These are phyloP conservation scores for Pichia pseudocactophila DNA, from an alignment of 805 yeast species.

Conservation along the genomic window DNA sequence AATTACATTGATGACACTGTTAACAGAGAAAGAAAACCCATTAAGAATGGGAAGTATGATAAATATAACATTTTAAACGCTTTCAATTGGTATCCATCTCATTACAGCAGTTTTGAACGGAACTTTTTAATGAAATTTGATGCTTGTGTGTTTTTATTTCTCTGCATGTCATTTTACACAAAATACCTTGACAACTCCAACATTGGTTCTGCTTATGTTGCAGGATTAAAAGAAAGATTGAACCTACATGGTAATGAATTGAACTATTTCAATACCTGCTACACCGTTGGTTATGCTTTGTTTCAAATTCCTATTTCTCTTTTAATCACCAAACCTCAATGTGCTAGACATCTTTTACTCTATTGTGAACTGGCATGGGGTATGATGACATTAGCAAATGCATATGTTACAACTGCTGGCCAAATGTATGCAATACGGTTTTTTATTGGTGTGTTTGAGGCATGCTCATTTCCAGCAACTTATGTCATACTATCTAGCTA, in stretches of 20 bases:
- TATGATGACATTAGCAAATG: slow-evolving; percentile 49
- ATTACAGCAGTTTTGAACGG: slow-evolving; percentile 40
- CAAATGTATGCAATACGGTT: slow-evolving; percentile 57
- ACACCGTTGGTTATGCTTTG: slow-evolving; percentile 48
- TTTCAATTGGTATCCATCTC: slow-evolving; percentile 41
- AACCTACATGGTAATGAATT: slow-evolving; percentile 56
- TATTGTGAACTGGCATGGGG: slow-evolving; percentile 63
- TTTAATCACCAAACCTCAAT: slow-evolving; percentile 46
- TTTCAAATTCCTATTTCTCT: slow-evolving; percentile 51
- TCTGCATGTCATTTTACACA: slow-evolving; percentile 59
- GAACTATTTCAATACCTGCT: slow-evolving; percentile 49
- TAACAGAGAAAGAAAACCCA: slow-evolving; percentile 12
- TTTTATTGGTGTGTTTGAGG: slow-evolving; percentile 61
- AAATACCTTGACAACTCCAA: slow-evolving; percentile 56
- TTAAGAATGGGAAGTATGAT: slow-evolving; percentile 5
- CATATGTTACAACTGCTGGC: slow-evolving; percentile 38
- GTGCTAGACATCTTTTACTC: slow-evolving; percentile 38
- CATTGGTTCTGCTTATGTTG: slow-evolving; percentile 56
- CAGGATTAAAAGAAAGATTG: slow-evolving; percentile 51
- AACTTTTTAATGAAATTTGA: slow-evolving; percentile 46
- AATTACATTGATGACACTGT: slow-evolving; percentile 12
- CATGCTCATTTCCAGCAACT: slow-evolving; percentile 56
- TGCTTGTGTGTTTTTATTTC: slow-evolving; percentile 42
- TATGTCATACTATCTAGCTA: slow-evolving; percentile 52
- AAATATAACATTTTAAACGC: slow-evolving; percentile 10